Percentiles rank a stretch among this genome's conserved stretches.
Conservation (phyloP, 2,329 filamentous ascomycete genomes). For the Botryotinia calthae region DNA sequence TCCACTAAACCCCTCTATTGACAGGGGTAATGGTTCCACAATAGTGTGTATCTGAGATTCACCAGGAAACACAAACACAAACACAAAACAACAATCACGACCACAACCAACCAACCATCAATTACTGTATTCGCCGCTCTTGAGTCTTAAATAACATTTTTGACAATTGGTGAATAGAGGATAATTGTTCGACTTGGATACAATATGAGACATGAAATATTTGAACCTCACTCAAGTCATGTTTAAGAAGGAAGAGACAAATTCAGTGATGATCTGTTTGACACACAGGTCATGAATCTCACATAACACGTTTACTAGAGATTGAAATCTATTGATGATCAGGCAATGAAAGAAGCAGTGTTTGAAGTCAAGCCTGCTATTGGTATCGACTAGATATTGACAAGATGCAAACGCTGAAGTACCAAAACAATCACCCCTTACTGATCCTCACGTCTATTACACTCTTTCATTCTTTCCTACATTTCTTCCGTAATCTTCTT, state of each 20-base stretch:
- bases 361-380: slow-evolving; percentile 3
- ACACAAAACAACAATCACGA: background rate
- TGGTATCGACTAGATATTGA: background rate
- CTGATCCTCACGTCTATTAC: background rate
- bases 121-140: background rate
- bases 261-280: background rate
- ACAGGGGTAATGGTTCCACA: background rate
- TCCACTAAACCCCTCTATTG: slow-evolving; percentile 4
- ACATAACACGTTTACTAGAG: background rate
- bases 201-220: background rate
- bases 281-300: background rate
- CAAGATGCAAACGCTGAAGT: background rate
- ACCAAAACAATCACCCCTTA: background rate
- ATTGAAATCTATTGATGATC: background rate
- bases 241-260: background rate
- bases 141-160: no score
- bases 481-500: slow-evolving; percentile 9
- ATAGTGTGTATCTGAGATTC: background rate
- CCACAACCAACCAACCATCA: background rate
- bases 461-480: background rate
- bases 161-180: no score
- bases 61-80: background rate
- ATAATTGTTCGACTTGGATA: background rate
- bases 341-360: background rate
- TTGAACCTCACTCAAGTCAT: background rate